Base-by-base conservation (phyloP, 176 grass and related monocot species). In the Luzula sylvatica region DNA sequence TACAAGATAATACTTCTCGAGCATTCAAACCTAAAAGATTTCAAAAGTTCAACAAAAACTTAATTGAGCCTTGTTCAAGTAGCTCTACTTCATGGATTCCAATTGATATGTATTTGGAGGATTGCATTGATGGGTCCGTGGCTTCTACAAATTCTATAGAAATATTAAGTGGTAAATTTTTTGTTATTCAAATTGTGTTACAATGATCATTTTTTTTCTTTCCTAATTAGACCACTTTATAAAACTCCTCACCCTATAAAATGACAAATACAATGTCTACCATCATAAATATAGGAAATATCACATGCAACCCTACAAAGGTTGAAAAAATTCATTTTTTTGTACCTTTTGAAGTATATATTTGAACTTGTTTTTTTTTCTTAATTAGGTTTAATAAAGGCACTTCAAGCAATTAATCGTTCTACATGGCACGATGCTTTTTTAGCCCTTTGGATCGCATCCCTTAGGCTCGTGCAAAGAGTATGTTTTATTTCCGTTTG, bases 51-150 rank as follows among this genome's bases (percentile, higher is more conserved):
- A 44, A 77, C 62, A 68, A 72, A 40, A 70, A 46, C 42, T 12
- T 60, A 58, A 40, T 76, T 73, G 12, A 62, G 69, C 75, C 62
- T 82, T 77, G 70, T 26, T 65, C 61, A 64, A 82, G 74, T 62
- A 70, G 66, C 83, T 88, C 77, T 48, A 61, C 83, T 62, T 48
- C 78, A 12, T 79, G 90, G 90, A 88, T 85, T 75, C 80, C 90
- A 39, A 76, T 95, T 13, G 90, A 95, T 82, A 69, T 95, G 57
- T 95, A 88, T 76, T 80, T 95, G 56, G 90, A 95, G 58, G 90
- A 95, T 62, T 95, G 84, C 62, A 77, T 95, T 14, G 89, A 88
- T 78, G 77, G 49, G 18, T 95, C 83, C 23, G 87, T 95, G 19
- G 77, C 90, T 16, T 76, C 84, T 57, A 85, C 83, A 26, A 81